These are phyloP conservation scores for Dichomitus squalens DNA, from an alignment of 1,284 basidiomycete genomes.

Conservation along the genomic window DNA sequence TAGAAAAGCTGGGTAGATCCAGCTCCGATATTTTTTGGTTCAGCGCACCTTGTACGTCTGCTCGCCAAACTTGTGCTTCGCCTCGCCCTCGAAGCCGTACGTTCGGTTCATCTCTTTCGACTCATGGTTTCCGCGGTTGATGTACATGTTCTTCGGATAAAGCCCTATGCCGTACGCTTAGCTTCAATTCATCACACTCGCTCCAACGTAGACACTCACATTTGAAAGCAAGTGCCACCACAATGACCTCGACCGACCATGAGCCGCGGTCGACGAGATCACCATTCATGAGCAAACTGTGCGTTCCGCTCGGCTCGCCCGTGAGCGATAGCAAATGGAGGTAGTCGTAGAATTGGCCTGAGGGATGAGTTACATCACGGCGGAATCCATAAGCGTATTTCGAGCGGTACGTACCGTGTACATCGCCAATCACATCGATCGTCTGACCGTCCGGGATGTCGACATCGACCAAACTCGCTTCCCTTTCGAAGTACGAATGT, in stretches of 20 bases:
- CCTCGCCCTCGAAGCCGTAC: conserved; percentile 97
- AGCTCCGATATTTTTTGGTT: background rate
- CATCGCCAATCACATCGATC: conserved; percentile 91
- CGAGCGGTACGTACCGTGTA: conserved; percentile 64
- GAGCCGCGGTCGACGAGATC: conserved; percentile 97
- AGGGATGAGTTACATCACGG: conserved; percentile 1
- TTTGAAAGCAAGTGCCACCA: conserved; percentile 95
- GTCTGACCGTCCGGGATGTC: conserved; percentile 79
- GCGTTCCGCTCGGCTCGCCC: conserved; percentile 78
- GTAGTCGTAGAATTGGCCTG: conserved; percentile 95
- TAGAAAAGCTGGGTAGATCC: background rate
- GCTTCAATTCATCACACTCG: background rate
- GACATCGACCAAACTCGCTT: conserved; percentile 84
- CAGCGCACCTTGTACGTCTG: conserved; percentile 77
- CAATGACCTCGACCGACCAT: conserved; percentile 96
- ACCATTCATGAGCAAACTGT: conserved; percentile 91
- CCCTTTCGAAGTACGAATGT: conserved; percentile 73
- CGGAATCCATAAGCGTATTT: conserved; percentile 1
- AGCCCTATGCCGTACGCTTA: conserved; percentile 59
- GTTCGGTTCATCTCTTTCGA: conserved; percentile 89
- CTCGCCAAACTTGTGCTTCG: conserved; percentile 93
- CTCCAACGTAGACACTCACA: conserved; percentile 51
- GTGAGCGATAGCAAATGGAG: conserved; percentile 88
- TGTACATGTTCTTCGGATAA: conserved; percentile 84
- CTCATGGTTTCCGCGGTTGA: conserved; percentile 98